Evolutionary conservation across 495 filamentous ascomycete genomes (phyloP), one percentile per base, ranked within the genome.

Genomic region (Hamigera avellanea): DNA sequence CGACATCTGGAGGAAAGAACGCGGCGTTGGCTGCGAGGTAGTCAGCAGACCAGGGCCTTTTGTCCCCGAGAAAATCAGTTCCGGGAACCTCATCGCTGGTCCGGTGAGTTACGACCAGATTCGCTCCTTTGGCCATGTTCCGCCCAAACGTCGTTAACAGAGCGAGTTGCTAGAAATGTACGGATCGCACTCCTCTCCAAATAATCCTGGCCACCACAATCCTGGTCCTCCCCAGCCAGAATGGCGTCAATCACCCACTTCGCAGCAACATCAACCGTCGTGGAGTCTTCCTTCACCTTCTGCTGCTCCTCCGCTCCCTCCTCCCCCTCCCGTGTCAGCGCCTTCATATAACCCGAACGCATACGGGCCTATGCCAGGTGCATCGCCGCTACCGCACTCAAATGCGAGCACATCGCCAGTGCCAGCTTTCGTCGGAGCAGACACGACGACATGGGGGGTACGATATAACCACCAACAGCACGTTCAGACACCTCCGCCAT

Each of bases 381-480:
- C 39, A 5, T 32, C 46, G 8, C 29, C 40, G 32, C 35, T 19
- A 23, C 39, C 15, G 31, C 45, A 26, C 34, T 35, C 31, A 30
- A 51, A 33, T 13, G 37, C 46, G 42, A 48, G 31, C 39, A 39
- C 44, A 18, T 52, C 48, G 32, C 54, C 53, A 8, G 43, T 39
- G 13, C 43, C 54, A 26, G 38, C 41, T 14, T 35, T 19, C 9
- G 16, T 45, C 9, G 37, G 41, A n/a, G 32, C 50, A 14, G 56
- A 64, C 36, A 63, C 59, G 3, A 56, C 59, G 15, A 47, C 46
- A 1, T 66, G 65, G 67, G 66, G 63, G 10, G 66, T 64, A 28
- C 62, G 60, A 16, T 64, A 62, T 40, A 66, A 67, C 32, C 58
- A 62, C 26, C 54, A 59, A 17, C 44, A 49, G 36, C 46, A 50